A percentile compares a stretch with the other conserved stretches of the same genome.
Conservation (phyloP, 2,329 filamentous ascomycete species). For the Nemania sp. region DNA sequence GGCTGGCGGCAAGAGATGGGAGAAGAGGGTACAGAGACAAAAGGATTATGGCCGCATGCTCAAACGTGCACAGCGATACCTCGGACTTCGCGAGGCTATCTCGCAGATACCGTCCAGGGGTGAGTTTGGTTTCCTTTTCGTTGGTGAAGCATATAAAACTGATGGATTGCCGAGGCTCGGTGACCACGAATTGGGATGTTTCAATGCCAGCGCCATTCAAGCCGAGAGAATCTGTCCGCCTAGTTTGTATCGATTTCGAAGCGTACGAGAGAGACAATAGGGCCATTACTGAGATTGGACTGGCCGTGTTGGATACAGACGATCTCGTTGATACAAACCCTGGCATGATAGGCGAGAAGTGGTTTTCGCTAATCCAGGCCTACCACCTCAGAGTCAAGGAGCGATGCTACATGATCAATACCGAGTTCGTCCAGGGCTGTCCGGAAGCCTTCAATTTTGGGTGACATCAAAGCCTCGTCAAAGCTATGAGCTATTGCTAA, state of each 20-base stretch:
- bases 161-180: constrained; percentile 3
- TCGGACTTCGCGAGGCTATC: constrained; percentile 62
- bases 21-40: constrained; percentile 54
- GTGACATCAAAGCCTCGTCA: constrained; percentile 43
- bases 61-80: constrained; percentile 68
- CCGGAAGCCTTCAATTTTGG: constrained; percentile 78
- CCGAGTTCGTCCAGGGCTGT: constrained; percentile 70
- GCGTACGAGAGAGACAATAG: constrained; percentile 70
- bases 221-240: constrained; percentile 63
- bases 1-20: constrained; percentile 52
- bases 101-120: constrained; percentile 12
- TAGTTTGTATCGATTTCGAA: constrained; percentile 83
- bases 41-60: constrained; percentile 59
- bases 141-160: not conserved
- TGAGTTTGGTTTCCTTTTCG: constrained; percentile 1
- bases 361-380: constrained; percentile 68
- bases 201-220: constrained; percentile 49
- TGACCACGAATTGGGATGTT: constrained; percentile 46
- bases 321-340: constrained; percentile 59
- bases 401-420: constrained; percentile 67
- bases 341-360: constrained; percentile 65
- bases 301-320: constrained; percentile 77
- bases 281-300: constrained; percentile 81
- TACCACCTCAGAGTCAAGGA: constrained; percentile 81
- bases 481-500: constrained; percentile 8